Conservation (phyloP, 371 early-diverging fungal species). For the Haplosporangium sp. region DNA sequence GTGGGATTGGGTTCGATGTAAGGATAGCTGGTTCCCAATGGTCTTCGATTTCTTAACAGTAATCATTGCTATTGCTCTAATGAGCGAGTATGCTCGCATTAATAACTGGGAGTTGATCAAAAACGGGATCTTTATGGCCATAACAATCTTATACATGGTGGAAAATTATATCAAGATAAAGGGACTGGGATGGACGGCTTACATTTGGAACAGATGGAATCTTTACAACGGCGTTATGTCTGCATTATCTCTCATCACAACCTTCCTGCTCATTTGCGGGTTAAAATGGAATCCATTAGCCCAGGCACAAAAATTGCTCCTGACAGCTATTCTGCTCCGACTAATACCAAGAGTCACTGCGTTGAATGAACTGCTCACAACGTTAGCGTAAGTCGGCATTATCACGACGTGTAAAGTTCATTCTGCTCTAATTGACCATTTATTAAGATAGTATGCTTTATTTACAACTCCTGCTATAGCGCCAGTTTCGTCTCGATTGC, state of each 20-base stretch:
- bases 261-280: conserved; percentile 52
- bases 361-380: conserved; percentile 73
- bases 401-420: too few species aligned
- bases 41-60: conserved; percentile 62
- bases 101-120: conserved; percentile 25
- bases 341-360: conserved; percentile 71
- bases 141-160: conserved; percentile 63
- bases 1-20: too few species aligned
- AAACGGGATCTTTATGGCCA: conserved; percentile 62
- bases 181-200: conserved; percentile 70
- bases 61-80: conserved; percentile 66
- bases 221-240: conserved; percentile 67
- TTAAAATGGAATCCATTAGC: conserved; percentile 57
- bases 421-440: too few species aligned
- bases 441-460: too few species aligned
- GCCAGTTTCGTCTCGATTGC: conserved; percentile 71
- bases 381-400: conserved; percentile 74
- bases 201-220: conserved; percentile 70
- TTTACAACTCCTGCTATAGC: too few species aligned
- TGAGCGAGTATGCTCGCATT: conserved; percentile 61
- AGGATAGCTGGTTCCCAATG: conserved; percentile 64
- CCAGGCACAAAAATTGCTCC: conserved; percentile 70
- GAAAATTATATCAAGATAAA: conserved; percentile 65
- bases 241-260: conserved; percentile 61
- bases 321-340: conserved; percentile 72